phyloP scores from a whole-genome alignment of 345 rosid genomes.

The Gossypium herbaceum region DNA sequence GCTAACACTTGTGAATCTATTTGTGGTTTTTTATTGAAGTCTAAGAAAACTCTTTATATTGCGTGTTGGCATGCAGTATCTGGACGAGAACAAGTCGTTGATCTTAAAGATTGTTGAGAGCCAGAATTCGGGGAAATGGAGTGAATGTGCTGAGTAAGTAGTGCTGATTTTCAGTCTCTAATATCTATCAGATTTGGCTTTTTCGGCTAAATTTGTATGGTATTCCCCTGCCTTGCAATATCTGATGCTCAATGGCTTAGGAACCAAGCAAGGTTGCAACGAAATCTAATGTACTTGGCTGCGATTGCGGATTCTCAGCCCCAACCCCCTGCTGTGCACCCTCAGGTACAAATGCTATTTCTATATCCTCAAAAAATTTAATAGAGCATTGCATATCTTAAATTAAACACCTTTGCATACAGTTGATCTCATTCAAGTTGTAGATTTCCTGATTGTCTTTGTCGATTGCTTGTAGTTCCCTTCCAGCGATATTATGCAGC shows the following conservation, averaged over 20 bases:
- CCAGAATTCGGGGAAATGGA: constrained; percentile 90
- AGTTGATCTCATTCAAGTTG: no score
- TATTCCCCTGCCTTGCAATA: background rate
- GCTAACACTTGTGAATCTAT: no score
- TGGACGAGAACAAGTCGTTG: constrained; percentile 98
- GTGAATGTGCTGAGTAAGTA: constrained; percentile 97
- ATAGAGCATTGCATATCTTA: no score
- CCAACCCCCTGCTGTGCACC: constrained; percentile 70
- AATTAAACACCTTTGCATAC: no score
- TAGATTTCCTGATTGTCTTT: constrained; percentile 6
- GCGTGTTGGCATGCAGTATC: constrained; percentile 51
- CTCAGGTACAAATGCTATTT: constrained; percentile 50
- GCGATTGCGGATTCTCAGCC: constrained; percentile 99
- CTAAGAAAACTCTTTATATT: no score
- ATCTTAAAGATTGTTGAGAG: constrained; percentile 98
- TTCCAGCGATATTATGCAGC: constrained; percentile 64
- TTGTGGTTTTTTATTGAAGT: no score
- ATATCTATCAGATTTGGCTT: background rate
- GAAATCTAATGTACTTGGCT: constrained; percentile 95
- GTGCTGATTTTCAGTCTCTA: constrained; percentile 19
- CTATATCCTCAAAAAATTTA: background rate
- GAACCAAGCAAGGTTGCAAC: constrained; percentile 93
- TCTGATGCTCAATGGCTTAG: constrained; percentile 28
- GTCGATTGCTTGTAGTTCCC: constrained; percentile 45
- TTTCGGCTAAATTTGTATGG: background rate